Conservation (phyloP, 805 yeast species). For the Scheffersomyces lignosus region DNA sequence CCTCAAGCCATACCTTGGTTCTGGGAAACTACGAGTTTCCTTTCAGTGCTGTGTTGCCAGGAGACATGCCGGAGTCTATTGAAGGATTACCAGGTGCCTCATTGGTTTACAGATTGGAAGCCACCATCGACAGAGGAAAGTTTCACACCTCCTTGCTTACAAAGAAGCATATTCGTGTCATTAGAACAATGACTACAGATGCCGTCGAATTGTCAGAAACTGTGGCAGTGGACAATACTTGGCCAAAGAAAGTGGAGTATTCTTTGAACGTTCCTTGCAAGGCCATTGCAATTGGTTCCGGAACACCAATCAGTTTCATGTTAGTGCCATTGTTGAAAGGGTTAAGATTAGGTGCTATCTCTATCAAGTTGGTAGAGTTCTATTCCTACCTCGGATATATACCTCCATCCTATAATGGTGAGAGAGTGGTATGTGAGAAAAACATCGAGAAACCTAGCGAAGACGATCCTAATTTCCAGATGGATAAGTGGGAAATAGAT, state of each 20-base stretch:
- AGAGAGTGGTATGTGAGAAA: constrained; percentile 57
- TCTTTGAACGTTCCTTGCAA: constrained; percentile 81
- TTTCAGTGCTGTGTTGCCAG: constrained; percentile 81
- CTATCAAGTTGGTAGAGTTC: constrained; percentile 66
- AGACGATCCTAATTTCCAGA: constrained; percentile 45
- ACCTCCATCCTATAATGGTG: constrained; percentile 61
- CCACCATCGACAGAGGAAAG: constrained; percentile 80
- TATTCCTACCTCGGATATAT: constrained; percentile 58
- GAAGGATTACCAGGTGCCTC: constrained; percentile 87
- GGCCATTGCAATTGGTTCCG: constrained; percentile 88
- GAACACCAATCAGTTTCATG: constrained; percentile 64
- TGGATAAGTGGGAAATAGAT: constrained; percentile 71
- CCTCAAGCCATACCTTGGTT: constrained; percentile 41
- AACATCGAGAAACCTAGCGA: constrained; percentile 42
- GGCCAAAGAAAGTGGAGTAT: constrained; percentile 95
- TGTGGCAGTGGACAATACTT: constrained; percentile 88
- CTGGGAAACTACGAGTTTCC: constrained; percentile 91
- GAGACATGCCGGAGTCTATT: constrained; percentile 80
- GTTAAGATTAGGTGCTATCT: constrained; percentile 70
- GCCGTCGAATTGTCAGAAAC: constrained; percentile 87
- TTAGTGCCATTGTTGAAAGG: constrained; percentile 84
- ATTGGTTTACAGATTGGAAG: constrained; percentile 69
- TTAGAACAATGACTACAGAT: constrained; percentile 86
- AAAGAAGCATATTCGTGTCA: constrained; percentile 72
- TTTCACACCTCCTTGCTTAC: constrained; percentile 64